Conservation (phyloP, 225 moss, liverwort and hornwort genomes). For the Antitrichia curtipendula region DNA sequence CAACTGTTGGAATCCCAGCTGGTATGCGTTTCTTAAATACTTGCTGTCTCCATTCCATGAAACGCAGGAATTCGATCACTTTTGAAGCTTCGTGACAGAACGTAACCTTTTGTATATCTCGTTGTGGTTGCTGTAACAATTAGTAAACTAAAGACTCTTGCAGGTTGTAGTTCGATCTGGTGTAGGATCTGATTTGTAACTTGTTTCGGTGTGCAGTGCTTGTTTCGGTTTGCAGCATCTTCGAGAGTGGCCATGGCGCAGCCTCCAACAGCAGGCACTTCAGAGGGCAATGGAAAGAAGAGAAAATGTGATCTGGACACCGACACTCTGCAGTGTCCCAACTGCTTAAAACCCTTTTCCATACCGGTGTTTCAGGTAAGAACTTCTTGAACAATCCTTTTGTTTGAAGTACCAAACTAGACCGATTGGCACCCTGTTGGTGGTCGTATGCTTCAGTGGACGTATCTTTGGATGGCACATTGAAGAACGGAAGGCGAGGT, state of each 20-base stretch:
- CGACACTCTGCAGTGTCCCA: neutral
- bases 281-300: neutral
- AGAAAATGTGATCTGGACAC: neutral
- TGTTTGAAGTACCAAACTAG: neutral
- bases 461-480: neutral
- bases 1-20: neutral
- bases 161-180: neutral
- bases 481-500: neutral
- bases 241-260: neutral
- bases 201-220: neutral
- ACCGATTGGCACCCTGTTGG: too few relatives aligned
- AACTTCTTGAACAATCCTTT: neutral
- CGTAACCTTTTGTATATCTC: neutral
- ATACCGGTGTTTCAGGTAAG: neutral
- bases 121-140: neutral
- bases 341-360: neutral
- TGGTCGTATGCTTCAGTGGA: neutral
- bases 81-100: neutral
- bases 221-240: neutral
- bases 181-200: neutral
- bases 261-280: neutral
- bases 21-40: neutral
- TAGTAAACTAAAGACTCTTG: neutral
- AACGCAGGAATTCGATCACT: neutral
- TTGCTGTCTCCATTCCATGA: neutral